Conservation (phyloP, 805 yeast species). For the Vanderwaltozyma yarrowii region DNA sequence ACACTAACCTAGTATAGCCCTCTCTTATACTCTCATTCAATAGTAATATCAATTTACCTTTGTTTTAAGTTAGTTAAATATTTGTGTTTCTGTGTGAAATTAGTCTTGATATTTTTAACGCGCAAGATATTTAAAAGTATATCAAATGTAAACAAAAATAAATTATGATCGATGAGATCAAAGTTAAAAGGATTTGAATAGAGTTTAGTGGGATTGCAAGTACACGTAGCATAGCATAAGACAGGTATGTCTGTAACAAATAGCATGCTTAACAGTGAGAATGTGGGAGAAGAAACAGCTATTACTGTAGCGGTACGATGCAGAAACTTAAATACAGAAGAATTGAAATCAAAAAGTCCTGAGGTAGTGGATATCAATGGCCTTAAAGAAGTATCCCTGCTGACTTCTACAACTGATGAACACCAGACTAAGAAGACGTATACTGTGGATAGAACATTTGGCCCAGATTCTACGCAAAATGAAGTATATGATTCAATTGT, state of each 20-base stretch:
- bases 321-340: slow-evolving; percentile 48
- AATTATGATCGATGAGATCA: too few species aligned
- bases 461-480: slow-evolving; percentile 67
- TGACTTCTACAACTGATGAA: slow-evolving; percentile 29
- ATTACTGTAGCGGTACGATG: slow-evolving; percentile 57
- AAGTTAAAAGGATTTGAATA: too few species aligned
- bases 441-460: slow-evolving; percentile 69
- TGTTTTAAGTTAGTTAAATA: too few species aligned
- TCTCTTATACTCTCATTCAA: too few species aligned
- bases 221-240: too few species aligned
- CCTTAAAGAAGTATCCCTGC: slow-evolving; percentile 36
- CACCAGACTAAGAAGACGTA: slow-evolving; percentile 44
- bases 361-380: slow-evolving; percentile 44
- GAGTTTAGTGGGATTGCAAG: too few species aligned
- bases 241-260: background rate
- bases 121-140: too few species aligned
- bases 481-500: slow-evolving; percentile 58
- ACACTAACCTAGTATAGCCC: too few species aligned
- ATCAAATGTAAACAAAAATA: too few species aligned
- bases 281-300: slow-evolving; percentile 27
- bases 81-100: too few species aligned
- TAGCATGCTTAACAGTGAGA: background rate
- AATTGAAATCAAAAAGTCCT: slow-evolving; percentile 44
- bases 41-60: too few species aligned
- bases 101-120: too few species aligned